Conservation (phyloP, 169 alveolate species). For the Cryptosporidium bovis region DNA sequence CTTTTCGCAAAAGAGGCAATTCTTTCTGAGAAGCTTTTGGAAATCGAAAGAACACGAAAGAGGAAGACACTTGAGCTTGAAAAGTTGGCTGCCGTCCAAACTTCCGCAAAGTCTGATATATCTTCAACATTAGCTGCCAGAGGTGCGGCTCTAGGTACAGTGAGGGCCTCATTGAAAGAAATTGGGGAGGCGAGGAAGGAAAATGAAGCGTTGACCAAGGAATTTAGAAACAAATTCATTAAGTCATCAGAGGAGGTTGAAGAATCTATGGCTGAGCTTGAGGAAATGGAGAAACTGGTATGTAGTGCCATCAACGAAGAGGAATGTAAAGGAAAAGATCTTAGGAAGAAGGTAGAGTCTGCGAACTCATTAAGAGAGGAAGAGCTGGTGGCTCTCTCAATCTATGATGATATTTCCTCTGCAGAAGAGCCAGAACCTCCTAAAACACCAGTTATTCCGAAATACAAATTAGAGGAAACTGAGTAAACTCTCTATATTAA, state of each 20-base stretch:
- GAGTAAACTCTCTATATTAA: too few relatives aligned
- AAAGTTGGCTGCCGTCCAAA: slow-evolving; percentile 5
- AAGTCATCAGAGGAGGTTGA: slow-evolving; percentile 16
- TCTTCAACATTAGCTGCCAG: slow-evolving; percentile 61
- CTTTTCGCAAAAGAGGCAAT: slow-evolving; percentile 20
- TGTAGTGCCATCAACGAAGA: slow-evolving; percentile 34
- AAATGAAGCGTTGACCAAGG: slow-evolving; percentile 12
- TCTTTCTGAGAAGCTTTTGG: slow-evolving; percentile 13
- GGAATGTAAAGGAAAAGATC: slow-evolving; percentile 18
- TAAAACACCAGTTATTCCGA: slow-evolving; percentile 23
- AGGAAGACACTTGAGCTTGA: slow-evolving; percentile 3
- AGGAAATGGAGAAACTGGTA: slow-evolving; percentile 15
- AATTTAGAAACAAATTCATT: slow-evolving; percentile 9
- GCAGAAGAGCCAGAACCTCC: slow-evolving; percentile 21
- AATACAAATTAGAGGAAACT: neutral
- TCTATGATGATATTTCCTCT: neutral
- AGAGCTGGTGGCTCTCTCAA: neutral
- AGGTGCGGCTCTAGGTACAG: slow-evolving; percentile 31
- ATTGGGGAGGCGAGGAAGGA: slow-evolving; percentile 43
- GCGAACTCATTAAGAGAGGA: slow-evolving; percentile 10
- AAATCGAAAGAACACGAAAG: slow-evolving; percentile 23
- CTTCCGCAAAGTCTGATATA: slow-evolving; percentile 32
- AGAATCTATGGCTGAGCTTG: slow-evolving; percentile 28
- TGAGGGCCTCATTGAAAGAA: slow-evolving; percentile 28
- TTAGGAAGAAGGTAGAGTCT: slow-evolving; percentile 6